These are phyloP conservation scores for Pestalotiopsis sp. DNA, from an alignment of 2,329 filamentous ascomycete genomes.

Conservation along the genomic window DNA sequence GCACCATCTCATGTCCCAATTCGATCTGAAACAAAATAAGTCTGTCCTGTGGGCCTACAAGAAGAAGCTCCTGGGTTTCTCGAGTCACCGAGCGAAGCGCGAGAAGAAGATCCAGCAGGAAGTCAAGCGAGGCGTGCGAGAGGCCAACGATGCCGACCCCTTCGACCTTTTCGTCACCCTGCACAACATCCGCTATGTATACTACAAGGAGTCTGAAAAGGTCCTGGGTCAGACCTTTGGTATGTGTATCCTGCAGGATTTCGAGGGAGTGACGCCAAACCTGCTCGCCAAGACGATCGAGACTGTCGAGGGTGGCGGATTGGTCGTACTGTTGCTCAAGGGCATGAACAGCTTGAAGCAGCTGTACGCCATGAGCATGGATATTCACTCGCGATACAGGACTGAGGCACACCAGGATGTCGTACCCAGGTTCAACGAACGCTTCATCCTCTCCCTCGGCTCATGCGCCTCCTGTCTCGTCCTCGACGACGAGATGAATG, in stretches of 20 bases:
- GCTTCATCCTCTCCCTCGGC: slow-evolving; percentile 94
- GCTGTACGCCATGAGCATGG: slow-evolving; percentile 96
- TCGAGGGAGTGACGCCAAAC: slow-evolving; percentile 97
- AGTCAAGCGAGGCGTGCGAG: slow-evolving; percentile 90
- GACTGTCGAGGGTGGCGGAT: slow-evolving; percentile 93
- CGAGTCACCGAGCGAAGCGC: slow-evolving; percentile 94
- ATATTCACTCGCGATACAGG: slow-evolving; percentile 93
- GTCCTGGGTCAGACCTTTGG: slow-evolving; percentile 97
- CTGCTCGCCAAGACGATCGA: slow-evolving; percentile 92
- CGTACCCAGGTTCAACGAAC: slow-evolving; percentile 94
- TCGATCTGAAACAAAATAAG: slow-evolving; percentile 93
- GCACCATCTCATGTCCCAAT: slow-evolving; percentile 73
- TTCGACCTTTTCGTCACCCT: slow-evolving; percentile 97
- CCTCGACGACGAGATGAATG: slow-evolving; percentile 96
- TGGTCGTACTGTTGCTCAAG: slow-evolving; percentile 89
- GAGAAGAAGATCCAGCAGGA: slow-evolving; percentile 99
- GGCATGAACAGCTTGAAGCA: slow-evolving; percentile 97
- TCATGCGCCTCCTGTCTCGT: slow-evolving; percentile 93
- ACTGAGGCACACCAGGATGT: slow-evolving; percentile 97
- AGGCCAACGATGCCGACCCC: slow-evolving; percentile 89
- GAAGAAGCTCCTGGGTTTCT: slow-evolving; percentile 93
- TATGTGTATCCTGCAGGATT: slow-evolving; percentile 98
- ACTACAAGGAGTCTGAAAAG: slow-evolving; percentile 99
- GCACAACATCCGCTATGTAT: slow-evolving; percentile 97
- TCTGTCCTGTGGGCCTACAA: slow-evolving; percentile 98